phyloP scores from a whole-genome alignment of 176 grass and related monocot genomes.

The Triticum turgidum region DNA sequence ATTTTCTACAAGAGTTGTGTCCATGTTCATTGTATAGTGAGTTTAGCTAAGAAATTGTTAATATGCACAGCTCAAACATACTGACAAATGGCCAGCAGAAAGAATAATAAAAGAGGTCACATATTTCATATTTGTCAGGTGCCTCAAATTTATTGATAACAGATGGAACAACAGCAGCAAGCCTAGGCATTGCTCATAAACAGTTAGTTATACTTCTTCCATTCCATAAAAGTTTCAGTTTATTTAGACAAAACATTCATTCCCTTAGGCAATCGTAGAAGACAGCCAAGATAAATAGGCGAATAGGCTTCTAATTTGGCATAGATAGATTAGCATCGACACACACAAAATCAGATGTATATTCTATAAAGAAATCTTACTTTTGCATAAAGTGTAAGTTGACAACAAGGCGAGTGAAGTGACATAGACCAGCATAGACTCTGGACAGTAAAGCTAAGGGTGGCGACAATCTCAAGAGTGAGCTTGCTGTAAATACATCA shows the following conservation, averaged over 20 bases:
- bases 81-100: background rate
- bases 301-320: background rate
- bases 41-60: background rate
- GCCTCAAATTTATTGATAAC: background rate
- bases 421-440: constrained; percentile 11
- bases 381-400: constrained; percentile 27
- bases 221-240: background rate
- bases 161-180: background rate
- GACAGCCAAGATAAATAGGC: background rate
- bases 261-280: background rate
- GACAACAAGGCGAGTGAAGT: constrained; percentile 12
- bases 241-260: background rate
- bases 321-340: background rate
- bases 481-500: background rate
- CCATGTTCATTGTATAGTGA: background rate
- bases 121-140: background rate
- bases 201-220: background rate
- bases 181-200: background rate
- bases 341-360: background rate
- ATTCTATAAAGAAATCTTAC: background rate
- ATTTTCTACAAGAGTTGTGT: constrained; percentile 68
- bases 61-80: background rate
- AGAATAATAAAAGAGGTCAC: background rate
- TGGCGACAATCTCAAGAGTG: background rate
- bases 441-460: background rate